A percentile compares a stretch with the other conserved stretches of the same genome.
phyloP scores from a whole-genome alignment of 2,329 filamentous ascomycete species.

The Calonectria naviculata region DNA sequence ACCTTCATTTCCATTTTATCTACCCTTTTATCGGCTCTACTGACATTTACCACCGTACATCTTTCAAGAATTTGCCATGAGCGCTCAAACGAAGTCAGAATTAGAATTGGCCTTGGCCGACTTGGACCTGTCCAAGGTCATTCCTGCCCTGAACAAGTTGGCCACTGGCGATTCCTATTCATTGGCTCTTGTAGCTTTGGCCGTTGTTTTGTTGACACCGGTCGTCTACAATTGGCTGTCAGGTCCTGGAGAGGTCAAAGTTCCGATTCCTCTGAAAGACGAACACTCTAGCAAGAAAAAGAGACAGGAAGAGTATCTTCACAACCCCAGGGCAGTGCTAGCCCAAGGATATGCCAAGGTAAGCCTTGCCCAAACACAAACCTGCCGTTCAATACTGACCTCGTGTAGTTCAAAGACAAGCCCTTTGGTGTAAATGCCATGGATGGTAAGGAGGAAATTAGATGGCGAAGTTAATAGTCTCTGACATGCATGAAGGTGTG shows the following conservation, averaged over 20 bases:
- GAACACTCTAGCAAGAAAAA: background rate
- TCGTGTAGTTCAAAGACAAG: conserved; percentile 2
- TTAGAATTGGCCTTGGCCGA: background rate
- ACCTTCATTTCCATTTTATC: too few species aligned
- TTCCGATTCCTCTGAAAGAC: background rate
- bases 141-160: background rate
- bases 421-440: background rate
- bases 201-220: background rate
- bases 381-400: background rate
- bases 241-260: background rate
- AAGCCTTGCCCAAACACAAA: background rate
- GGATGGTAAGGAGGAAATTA: background rate
- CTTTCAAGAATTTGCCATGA: background rate
- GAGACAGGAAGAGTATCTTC: background rate
- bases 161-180: background rate
- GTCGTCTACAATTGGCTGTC: background rate
- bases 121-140: background rate
- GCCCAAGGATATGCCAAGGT: conserved; percentile 8
- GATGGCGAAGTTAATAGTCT: background rate
- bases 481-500: background rate
- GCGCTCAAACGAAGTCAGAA: background rate
- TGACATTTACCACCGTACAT: too few species aligned
- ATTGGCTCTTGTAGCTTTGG: background rate
- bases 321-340: background rate
- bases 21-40: background rate